These are phyloP conservation scores for Pichia ethanolica DNA, from an alignment of 805 yeast genomes.

Conservation along the genomic window DNA sequence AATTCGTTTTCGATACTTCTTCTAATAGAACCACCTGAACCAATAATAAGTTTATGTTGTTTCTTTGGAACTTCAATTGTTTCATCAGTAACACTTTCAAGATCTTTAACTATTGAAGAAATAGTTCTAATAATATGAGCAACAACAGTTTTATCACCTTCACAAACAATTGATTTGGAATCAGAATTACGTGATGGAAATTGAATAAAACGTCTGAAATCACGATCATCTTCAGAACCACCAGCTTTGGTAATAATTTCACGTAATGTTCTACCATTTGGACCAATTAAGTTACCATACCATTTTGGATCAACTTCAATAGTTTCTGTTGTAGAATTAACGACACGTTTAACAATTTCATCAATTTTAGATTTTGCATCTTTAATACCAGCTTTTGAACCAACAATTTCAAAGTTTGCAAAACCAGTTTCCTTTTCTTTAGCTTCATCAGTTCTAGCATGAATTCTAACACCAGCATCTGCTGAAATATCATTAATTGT, in stretches of 20 bases:
- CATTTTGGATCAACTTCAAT: constrained; percentile 66
- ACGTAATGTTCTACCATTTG: constrained; percentile 64
- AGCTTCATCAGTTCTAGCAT: constrained; percentile 34
- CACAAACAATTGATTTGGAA: constrained; percentile 49
- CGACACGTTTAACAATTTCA: constrained; percentile 55
- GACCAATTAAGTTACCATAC: constrained; percentile 72
- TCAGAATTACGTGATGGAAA: constrained; percentile 65
- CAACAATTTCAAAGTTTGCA: constrained; percentile 64
- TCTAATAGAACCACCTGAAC: constrained; percentile 72
- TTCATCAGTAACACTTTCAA: constrained; percentile 51
- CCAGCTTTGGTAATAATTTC: constrained; percentile 77
- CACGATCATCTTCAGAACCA: constrained; percentile 43
- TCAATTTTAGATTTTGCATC: constrained; percentile 61
- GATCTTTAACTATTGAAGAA: constrained; percentile 51
- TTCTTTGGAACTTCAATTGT: constrained; percentile 56
- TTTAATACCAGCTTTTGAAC: constrained; percentile 68
- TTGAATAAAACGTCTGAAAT: constrained; percentile 49
- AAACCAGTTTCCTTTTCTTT: constrained; percentile 37
- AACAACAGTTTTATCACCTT: constrained; percentile 74
- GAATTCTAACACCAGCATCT: constrained; percentile 53
- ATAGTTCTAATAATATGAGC: constrained; percentile 57
- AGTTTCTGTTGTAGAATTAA: constrained; percentile 50
- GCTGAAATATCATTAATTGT: constrained; percentile 74
- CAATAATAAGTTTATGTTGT: constrained; percentile 70
- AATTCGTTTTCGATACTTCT: constrained; percentile 65